These are phyloP conservation scores for Sequoia sempervirens DNA, from an alignment of 75 land plant species.

Conservation along the genomic window DNA sequence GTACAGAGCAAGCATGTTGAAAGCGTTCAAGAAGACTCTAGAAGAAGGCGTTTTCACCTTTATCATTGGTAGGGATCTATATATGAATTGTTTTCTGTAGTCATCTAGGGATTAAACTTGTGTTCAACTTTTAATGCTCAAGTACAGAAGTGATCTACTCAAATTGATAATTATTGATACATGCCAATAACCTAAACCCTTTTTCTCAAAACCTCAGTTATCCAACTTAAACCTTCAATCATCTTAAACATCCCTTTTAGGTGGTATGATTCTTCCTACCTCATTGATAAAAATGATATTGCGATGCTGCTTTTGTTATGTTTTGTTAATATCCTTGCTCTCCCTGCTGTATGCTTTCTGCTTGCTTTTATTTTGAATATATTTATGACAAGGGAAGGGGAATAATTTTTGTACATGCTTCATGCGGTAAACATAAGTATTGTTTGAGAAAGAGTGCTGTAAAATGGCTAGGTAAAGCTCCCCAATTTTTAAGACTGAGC, in stretches of 20 bases:
- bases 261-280: background rate
- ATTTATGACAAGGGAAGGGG: background rate
- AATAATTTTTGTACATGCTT: background rate
- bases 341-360: background rate
- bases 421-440: background rate
- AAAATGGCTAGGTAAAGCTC: background rate
- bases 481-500: conserved; percentile 2
- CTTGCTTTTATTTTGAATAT: background rate
- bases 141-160: background rate
- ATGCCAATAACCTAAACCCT: background rate
- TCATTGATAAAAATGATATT: background rate
- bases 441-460: background rate
- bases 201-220: background rate
- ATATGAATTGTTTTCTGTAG: conserved; percentile 3
- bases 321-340: background rate
- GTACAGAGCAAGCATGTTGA: conserved; percentile 85
- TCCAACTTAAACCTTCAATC: background rate
- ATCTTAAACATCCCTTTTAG: background rate
- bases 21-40: conserved; percentile 83
- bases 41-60: conserved; percentile 81
- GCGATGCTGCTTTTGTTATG: background rate
- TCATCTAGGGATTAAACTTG: background rate
- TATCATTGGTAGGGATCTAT: conserved; percentile 66
- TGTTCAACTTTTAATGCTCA: background rate
- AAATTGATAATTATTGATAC: background rate